These are phyloP conservation scores for Cucumis sativus DNA, from an alignment of 306 rosid species.

Conservation along the genomic window DNA sequence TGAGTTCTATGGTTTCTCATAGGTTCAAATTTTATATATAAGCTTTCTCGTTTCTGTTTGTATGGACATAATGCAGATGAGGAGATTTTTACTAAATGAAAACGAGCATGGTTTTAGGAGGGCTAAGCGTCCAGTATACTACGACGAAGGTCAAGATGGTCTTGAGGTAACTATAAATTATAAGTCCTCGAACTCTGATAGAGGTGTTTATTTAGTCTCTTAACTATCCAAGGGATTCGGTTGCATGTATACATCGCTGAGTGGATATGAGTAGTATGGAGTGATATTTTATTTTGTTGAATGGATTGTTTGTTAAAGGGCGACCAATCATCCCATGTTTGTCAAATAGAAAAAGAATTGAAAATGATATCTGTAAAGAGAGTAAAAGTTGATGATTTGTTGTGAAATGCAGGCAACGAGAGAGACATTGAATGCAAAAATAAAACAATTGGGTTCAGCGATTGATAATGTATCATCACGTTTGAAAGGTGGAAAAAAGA, in stretches of 20 bases:
- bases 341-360: no score
- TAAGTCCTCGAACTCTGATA: neutral
- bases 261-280: neutral
- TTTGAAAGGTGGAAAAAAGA: slow-evolving; percentile 71
- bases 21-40: neutral
- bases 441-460: slow-evolving; percentile 83
- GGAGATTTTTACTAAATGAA: slow-evolving; percentile 74
- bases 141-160: slow-evolving; percentile 47
- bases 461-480: slow-evolving; percentile 92
- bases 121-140: slow-evolving; percentile 76
- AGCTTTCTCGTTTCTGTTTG: neutral
- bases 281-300: neutral
- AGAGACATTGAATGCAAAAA: slow-evolving; percentile 69
- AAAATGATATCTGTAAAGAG: neutral
- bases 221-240: neutral
- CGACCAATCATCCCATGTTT: no score
- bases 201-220: neutral
- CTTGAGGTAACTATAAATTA: slow-evolving; percentile 47
- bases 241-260: neutral
- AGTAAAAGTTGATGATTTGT: neutral
- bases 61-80: slow-evolving; percentile 37
- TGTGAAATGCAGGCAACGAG: slow-evolving; percentile 55
- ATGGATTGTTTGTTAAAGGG: neutral
- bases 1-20: neutral
- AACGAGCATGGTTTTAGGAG: slow-evolving; percentile 76